Base-by-base conservation (phyloP, 371 early-diverging fungal species). In the Apophysomyces variabilis region DNA sequence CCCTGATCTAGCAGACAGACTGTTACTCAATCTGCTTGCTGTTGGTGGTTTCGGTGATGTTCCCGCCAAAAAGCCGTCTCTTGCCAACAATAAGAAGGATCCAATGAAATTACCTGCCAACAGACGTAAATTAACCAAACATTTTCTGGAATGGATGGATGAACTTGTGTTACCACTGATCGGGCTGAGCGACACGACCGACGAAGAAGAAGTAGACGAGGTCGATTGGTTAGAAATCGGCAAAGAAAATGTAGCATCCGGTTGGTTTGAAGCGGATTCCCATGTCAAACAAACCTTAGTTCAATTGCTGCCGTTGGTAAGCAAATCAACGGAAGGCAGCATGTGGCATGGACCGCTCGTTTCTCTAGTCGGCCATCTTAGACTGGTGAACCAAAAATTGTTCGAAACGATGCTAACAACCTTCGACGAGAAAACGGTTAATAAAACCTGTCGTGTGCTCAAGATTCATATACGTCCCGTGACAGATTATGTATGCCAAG, bases 121-220 rank as follows among this genome's bases (percentile, higher is more conserved):
- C 35, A 65, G 82, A 41, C 66, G 82, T 3, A 78, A 81, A 38
- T 60, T 81, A 11, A 76, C 73, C 3, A 71, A 65, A 16, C 64
- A 66, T 5, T 74, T 74, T 56, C 44, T 80, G 38, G 74, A 77
- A 57, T 84, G 84, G 84, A 73, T 84, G 71, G 81, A 84, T 61
- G 79, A 80, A 37, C 39, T 80, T 3, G 79, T 80, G 12, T 61
- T 64, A 54, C 75, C 76, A 0, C 58, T 75, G 18, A 69, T 83
- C n/a, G 83, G 80, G 13, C 54, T 80, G 35, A 67, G 65, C 11
- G 43, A 41, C 4, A 43, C 57, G 13, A 68, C 69, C n/a, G 70
- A 64, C 9, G 58, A 64, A 0, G 77, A 76, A 43, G 58, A 60
- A 6, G 41, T 61, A 5, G 46, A 46, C 35, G 66, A 67, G n/a